Evolutionary conservation across 371 early-diverging fungal genomes (phyloP).

Genomic region (Chytridium lagenaria): DNA sequence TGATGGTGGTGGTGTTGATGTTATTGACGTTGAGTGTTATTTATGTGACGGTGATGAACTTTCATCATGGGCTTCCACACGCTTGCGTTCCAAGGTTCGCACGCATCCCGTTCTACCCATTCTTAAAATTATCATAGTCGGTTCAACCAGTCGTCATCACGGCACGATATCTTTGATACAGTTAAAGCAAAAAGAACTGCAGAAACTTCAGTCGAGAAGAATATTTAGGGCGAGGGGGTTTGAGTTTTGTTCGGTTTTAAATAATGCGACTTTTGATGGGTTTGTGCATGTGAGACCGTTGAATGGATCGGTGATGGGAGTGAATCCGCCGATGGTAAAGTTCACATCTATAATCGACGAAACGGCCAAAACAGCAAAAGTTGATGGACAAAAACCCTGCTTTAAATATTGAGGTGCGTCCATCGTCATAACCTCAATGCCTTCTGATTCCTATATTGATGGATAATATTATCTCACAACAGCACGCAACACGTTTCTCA

Average conservation of each 20-base stretch:
- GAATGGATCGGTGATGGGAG: neutral
- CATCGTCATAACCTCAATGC: neutral
- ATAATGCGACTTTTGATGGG: conserved; percentile 42
- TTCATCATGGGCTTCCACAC: too few relatives aligned
- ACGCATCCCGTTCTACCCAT: too few relatives aligned
- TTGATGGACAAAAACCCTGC: neutral
- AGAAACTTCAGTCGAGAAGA: too few relatives aligned
- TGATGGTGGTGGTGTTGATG: too few relatives aligned
- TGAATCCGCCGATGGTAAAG: neutral
- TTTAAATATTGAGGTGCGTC: neutral
- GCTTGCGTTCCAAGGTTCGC: too few relatives aligned
- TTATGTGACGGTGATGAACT: too few relatives aligned
- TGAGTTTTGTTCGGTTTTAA: conserved; percentile 41
- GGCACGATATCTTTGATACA: too few relatives aligned
- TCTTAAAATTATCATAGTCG: too few relatives aligned
- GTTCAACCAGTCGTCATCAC: too few relatives aligned
- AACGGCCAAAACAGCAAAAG: neutral
- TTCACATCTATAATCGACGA: neutral
- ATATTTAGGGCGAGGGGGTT: conserved; percentile 33
- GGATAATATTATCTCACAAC: neutral
- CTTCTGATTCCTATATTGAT: neutral
- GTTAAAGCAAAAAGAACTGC: too few relatives aligned
- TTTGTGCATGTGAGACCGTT: conserved; percentile 25
- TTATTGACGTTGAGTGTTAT: too few relatives aligned
- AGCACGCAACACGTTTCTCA: conserved; percentile 30